phyloP scores from a whole-genome alignment of 2,329 filamentous ascomycete species.

The Sporothrix euskadiensis region DNA sequence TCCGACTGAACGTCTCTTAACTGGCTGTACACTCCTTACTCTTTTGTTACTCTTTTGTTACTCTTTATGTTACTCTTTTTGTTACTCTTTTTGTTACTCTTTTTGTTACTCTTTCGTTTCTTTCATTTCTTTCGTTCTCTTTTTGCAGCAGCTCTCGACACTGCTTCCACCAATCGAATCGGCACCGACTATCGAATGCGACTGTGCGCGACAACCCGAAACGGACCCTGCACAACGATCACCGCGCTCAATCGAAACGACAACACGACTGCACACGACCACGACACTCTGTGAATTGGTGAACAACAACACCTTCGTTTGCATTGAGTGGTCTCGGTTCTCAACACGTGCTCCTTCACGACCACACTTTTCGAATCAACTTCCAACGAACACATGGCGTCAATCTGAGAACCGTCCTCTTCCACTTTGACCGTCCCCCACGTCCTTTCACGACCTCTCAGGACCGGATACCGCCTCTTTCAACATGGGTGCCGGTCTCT shows the following conservation, averaged over 20 bases:
- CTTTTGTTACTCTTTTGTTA: neutral
- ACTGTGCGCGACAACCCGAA: slow-evolving; percentile 11
- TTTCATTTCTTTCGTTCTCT: neutral
- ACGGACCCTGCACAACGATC: slow-evolving; percentile 15
- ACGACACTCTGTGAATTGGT: neutral
- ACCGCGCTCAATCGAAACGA: neutral
- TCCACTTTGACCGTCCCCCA: neutral
- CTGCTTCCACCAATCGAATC: neutral
- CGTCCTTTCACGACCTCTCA: neutral
- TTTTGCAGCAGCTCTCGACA: neutral
- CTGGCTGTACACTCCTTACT: neutral
- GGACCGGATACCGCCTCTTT: neutral
- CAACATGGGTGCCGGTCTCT: slow-evolving; percentile 27
- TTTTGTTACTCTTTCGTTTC: neutral
- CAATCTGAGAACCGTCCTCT: neutral
- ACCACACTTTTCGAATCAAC: neutral
- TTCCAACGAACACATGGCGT: neutral
- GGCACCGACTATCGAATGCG: slow-evolving; percentile 17
- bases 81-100: neutral
- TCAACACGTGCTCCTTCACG: neutral
- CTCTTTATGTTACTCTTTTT: neutral
- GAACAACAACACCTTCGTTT: neutral
- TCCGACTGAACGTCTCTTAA: neutral
- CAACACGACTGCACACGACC: neutral
- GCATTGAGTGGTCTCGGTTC: neutral